Base-by-base conservation (phyloP, 352 stramenopile genomes). In the Phytophthora citricola region DNA sequence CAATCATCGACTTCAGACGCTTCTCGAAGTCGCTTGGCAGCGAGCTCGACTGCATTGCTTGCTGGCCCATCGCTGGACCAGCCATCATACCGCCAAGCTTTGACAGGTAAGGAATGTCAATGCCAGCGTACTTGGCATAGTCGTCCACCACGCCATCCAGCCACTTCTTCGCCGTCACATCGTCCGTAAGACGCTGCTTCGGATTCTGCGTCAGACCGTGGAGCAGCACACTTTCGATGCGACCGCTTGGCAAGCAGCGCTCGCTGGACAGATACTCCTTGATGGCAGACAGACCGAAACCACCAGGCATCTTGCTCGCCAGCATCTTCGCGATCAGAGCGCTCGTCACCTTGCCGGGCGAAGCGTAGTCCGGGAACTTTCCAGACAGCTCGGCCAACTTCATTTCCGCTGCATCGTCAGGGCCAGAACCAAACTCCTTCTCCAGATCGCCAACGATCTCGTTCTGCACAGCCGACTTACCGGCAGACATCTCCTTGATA, bases 391-490 rank as follows among this genome's bases (percentile, higher is more conserved):
- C 85, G 5, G 27, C 43, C 32, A 97, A 44, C 73, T 92, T 93
- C 56, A 87, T 79, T 39, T 97, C 89, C 27, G 84, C 85, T 7
- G 78, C 86, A 41, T 92, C 87, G 26, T 96, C 90, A 9, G 79
- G 75, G 10, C 64, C 76, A n/a, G 78, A 87, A 26, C 87, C 88
- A 29, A 97, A 96, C 71, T 97, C 90, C 63, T 85, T 90, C 71
- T 91, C 87, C 36, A 97, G 34, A 14, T 97, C 90, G 12, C 88
- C 89, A 31, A 94, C 79, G 24, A 97, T 83, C 71, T 97, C 90
- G 58, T 96, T 97, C 58, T 96, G 88, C n/a, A 96, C 70, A 24
- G 90, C 86, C 7, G 82, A 94, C 69, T 95, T 95, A 39, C 88
- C 89, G 14, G 81, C 87, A 38, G 81, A 67, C 3, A 96, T 64